Conservation (phyloP, 169 alveolate genomes). For the Ichthyophthirius multifiliis region DNA sequence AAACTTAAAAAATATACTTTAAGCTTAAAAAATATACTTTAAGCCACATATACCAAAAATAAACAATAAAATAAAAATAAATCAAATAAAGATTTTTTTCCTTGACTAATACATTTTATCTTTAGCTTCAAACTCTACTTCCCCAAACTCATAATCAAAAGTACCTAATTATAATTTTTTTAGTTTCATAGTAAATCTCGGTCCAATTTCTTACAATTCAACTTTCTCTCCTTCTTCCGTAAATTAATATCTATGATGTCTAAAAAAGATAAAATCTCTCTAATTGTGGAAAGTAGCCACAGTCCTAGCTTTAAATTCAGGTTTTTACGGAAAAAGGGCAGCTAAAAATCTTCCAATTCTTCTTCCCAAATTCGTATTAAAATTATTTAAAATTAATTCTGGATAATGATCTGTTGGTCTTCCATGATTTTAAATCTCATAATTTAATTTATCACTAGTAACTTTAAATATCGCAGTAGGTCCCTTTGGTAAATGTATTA, state of each 20-base stretch:
- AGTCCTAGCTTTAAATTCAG: conserved; percentile 95
- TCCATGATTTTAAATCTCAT: conserved; percentile 86
- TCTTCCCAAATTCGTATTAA: conserved; percentile 96
- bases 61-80: neutral
- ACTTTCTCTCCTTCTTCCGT: conserved; percentile 83
- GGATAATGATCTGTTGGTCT: conserved; percentile 91
- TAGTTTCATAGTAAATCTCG: conserved; percentile 96
- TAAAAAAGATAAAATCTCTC: conserved; percentile 98
- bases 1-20: too few species aligned
- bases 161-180: conserved; percentile 91
- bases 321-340: conserved; percentile 94
- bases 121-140: conserved; percentile 66
- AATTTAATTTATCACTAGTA: conserved; percentile 74
- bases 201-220: conserved; percentile 97
- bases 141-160: conserved; percentile 79
- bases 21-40: too few species aligned
- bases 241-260: conserved; percentile 95
- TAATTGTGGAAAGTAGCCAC: conserved; percentile 97
- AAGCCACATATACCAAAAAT: too few species aligned
- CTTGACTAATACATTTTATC: conserved; percentile 42
- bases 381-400: conserved; percentile 95
- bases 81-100: conserved; percentile 35
- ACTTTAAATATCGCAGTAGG: conserved; percentile 93
- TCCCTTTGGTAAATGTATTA: conserved; percentile 92
- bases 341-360: conserved; percentile 97